Percentiles rank a stretch among this genome's conserved stretches.
Conservation (phyloP, 73 alveolate species). For the Paraurostyla sp. region DNA sequence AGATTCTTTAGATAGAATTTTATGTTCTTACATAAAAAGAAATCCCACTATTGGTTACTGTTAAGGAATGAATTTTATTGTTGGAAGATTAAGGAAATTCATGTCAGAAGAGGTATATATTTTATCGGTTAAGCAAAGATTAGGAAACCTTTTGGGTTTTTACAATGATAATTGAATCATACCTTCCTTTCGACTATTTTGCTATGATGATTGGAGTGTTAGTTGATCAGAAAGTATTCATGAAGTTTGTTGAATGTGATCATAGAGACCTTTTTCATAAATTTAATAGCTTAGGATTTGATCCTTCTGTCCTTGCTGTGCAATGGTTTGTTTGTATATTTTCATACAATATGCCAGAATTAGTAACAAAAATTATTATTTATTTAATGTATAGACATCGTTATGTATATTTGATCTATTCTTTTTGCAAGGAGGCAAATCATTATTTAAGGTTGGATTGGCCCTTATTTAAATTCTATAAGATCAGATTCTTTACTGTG, state of each 20-base stretch:
- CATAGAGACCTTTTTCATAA: background rate
- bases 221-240: conserved; percentile 62
- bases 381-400: background rate
- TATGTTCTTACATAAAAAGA: conserved; percentile 55
- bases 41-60: conserved; percentile 72
- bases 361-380: background rate
- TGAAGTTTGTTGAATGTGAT: conserved; percentile 15
- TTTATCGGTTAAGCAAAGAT: no score
- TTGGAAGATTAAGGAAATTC: conserved; percentile 57
- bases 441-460: conserved; percentile 44
- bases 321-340: conserved; percentile 72
- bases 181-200: conserved; percentile 67
- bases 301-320: conserved; percentile 61
- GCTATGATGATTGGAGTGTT: conserved; percentile 69
- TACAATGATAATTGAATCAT: conserved; percentile 48
- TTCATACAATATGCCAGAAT: conserved; percentile 66
- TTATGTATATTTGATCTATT: conserved; percentile 60
- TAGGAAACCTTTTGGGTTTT: conserved; percentile 73
- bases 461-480: conserved; percentile 35
- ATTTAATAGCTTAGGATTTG: conserved; percentile 27
- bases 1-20: conserved; percentile 35
- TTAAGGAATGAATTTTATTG: conserved; percentile 71
- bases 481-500: conserved; percentile 42
- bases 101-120: conserved; percentile 45
- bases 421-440: conserved; percentile 51